Percentiles rank a stretch among this genome's conserved stretches.
Evolutionary conservation across 805 yeast genomes (phyloP).

Genomic region (Candida arabinofermentans): DNA sequence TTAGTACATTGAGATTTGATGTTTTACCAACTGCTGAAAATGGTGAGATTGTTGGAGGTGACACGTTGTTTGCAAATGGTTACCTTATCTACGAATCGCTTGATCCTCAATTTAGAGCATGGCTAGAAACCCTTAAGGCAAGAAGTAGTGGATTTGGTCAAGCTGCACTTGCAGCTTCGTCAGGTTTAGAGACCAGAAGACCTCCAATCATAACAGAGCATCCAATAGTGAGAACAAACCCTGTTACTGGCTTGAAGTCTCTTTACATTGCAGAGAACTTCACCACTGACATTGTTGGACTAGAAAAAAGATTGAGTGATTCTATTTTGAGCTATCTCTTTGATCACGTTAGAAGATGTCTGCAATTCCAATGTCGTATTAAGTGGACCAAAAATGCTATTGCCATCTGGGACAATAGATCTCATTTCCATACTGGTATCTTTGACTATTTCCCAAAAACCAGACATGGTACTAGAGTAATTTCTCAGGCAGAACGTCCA

Average conservation of each 20-base stretch:
- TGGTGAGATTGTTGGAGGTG: constrained; percentile 48
- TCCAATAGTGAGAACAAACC: constrained; percentile 58
- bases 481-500: constrained; percentile 25
- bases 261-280: constrained; percentile 45
- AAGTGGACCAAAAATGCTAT: constrained; percentile 44
- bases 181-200: constrained; percentile 39
- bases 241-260: constrained; percentile 56
- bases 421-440: constrained; percentile 39
- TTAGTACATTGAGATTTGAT: constrained; percentile 58
- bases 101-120: constrained; percentile 57
- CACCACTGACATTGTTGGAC: constrained; percentile 47
- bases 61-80: constrained; percentile 64
- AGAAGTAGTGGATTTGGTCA: constrained; percentile 46
- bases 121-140: constrained; percentile 61
- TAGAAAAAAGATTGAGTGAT: constrained; percentile 43
- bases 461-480: constrained; percentile 21
- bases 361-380: constrained; percentile 49
- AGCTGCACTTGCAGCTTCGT: constrained; percentile 41
- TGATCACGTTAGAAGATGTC: constrained; percentile 39
- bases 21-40: constrained; percentile 35
- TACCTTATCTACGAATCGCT: constrained; percentile 63
- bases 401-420: constrained; percentile 60
- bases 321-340: constrained; percentile 42
- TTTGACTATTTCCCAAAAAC: constrained; percentile 17
- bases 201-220: constrained; percentile 50